phyloP scores from a whole-genome alignment of 371 early-diverging fungal genomes.

The Entomophthora muscae region DNA sequence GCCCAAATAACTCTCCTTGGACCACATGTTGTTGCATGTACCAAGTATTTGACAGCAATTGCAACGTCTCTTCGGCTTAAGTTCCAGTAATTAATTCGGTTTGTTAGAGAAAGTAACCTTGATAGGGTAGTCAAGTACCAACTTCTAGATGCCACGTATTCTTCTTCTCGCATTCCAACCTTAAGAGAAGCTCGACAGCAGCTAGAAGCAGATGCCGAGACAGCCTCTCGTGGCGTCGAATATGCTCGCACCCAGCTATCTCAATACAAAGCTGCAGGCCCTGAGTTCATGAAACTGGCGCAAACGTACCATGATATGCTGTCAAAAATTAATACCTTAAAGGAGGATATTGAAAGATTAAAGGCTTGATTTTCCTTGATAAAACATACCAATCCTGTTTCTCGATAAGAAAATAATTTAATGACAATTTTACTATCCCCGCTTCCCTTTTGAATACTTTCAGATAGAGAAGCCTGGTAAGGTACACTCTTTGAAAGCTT shows the following conservation, averaged over 20 bases:
- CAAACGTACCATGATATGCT: background rate
- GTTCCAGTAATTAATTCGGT: background rate
- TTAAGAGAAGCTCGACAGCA: background rate
- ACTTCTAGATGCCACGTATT: background rate
- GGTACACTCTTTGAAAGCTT: no score
- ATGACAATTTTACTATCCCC: no score
- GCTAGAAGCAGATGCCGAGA: background rate
- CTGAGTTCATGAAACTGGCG: background rate
- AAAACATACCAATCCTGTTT: no score
- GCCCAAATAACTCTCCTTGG: background rate
- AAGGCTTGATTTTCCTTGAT: background rate
- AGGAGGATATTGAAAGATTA: background rate
- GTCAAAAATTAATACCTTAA: background rate
- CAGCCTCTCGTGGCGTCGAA: background rate
- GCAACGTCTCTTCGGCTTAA: background rate
- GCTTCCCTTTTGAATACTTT: no score
- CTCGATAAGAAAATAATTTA: no score
- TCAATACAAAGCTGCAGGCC: background rate
- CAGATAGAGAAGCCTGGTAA: no score
- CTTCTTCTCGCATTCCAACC: background rate
- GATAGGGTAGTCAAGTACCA: background rate
- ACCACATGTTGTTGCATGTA: background rate
- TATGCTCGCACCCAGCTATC: background rate
- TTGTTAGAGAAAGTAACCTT: background rate
- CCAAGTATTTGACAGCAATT: background rate